Evolutionary conservation across 495 filamentous ascomycete genomes (phyloP).

Genomic region (Annulohypoxylon nitens): DNA sequence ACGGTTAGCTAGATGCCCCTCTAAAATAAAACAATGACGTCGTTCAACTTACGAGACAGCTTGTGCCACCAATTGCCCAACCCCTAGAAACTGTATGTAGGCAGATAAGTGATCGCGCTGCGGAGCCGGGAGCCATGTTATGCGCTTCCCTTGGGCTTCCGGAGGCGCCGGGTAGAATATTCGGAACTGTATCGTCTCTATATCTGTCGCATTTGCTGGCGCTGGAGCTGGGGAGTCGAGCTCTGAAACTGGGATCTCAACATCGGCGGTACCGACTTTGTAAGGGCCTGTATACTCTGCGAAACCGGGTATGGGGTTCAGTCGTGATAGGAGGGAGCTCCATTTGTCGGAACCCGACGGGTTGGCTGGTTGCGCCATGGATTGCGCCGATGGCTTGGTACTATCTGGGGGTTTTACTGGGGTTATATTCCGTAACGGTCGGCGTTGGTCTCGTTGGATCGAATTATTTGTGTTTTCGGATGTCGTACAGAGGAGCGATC

Average conservation of each 20-base stretch:
- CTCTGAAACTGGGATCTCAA: slow-evolving; percentile 76
- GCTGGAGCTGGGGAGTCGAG: slow-evolving; percentile 64
- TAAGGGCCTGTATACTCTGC: slow-evolving; percentile 78
- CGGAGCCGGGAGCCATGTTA: slow-evolving; percentile 79
- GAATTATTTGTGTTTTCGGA: background rate
- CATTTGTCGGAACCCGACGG: slow-evolving; percentile 34
- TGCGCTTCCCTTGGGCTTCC: slow-evolving; percentile 55
- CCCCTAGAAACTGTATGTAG: slow-evolving; percentile 76
- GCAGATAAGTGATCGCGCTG: slow-evolving; percentile 75
- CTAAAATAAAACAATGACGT: background rate
- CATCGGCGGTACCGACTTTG: slow-evolving; percentile 78
- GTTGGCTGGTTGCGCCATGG: slow-evolving; percentile 37
- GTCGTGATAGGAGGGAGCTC: slow-evolving; percentile 52
- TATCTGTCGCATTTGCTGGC: slow-evolving; percentile 62
- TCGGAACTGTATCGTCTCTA: slow-evolving; percentile 78
- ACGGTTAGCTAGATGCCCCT: slow-evolving; percentile 6
- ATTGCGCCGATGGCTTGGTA: background rate
- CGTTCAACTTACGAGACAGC: slow-evolving; percentile 68
- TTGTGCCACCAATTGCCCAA: slow-evolving; percentile 66
- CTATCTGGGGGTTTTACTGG: background rate
- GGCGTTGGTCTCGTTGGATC: background rate
- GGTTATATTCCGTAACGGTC: background rate
- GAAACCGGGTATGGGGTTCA: slow-evolving; percentile 72
- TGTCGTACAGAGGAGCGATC: background rate
- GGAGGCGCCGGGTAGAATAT: slow-evolving; percentile 78